Evolutionary conservation across 2,329 filamentous ascomycete genomes (phyloP), one percentile per base, ranked within the genome.

Genomic region (Pseudocercospora macadamiae): DNA sequence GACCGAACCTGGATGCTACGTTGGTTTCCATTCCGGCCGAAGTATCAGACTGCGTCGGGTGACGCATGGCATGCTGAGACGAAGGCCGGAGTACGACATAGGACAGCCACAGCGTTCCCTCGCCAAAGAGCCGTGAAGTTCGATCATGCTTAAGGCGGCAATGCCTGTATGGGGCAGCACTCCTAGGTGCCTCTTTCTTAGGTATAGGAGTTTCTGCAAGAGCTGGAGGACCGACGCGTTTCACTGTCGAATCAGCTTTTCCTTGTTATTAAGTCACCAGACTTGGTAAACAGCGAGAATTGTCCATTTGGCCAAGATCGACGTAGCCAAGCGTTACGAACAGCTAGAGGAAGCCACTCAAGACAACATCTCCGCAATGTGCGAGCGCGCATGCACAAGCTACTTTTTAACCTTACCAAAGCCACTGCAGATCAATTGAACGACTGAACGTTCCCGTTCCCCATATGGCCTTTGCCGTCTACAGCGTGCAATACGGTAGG

Each of bases 381-480:
- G 42, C 42, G 42, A 18, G 14, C 42, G 42, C 42, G 26, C 42
- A 47, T 47, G 12, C 42, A 28, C 23, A 28, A 47, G 42, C 42
- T 47, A 45, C 8, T 23, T 28, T 47, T 47, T 47, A 47, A 47
- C 42, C 42, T 25, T 47, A 47, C 23, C 14, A 19, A 47, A 47
- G 42, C 42, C 42, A 8, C 21, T 28, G 42, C 14, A 47, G 42
- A 47, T 26, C 42, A 28, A 47, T 47, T 19, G 21, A 14, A 47
- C 23, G n/a, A 25, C 16, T n/a, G 6, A 5, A 21, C 23, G 23
- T 47, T 47, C 7, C 42, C 42, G 42, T 47, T 47, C 42, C 42
- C 42, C 42, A 47, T 47, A 47, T 26, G 42, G 42, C 23, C 23
- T 47, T 26, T 47, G 21, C 42, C 42, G 42, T 14, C 23, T 8